Evolutionary conservation across 495 filamentous ascomycete species (phyloP).

Genomic region (Penicillium pulvis): DNA sequence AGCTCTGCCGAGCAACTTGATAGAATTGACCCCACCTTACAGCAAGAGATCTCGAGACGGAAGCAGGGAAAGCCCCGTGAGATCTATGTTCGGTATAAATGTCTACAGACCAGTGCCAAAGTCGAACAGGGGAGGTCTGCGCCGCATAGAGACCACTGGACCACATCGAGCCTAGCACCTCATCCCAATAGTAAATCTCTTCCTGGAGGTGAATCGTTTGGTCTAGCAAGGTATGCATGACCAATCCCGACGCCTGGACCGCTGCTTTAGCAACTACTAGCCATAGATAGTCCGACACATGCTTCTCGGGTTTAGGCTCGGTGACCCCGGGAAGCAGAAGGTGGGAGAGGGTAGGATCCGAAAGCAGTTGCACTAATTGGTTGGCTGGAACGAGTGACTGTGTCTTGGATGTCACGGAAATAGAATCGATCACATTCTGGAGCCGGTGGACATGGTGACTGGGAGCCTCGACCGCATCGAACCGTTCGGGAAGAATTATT

Average conservation of each 20-base stretch:
- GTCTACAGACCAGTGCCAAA: slow-evolving; percentile 67
- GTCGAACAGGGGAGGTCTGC: slow-evolving; percentile 74
- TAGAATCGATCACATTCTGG: slow-evolving; percentile 62
- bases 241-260: slow-evolving; percentile 76
- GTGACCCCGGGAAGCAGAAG: background rate
- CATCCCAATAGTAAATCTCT: slow-evolving; percentile 92
- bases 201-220: slow-evolving; percentile 79
- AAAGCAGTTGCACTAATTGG: slow-evolving; percentile 60
- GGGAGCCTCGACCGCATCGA: slow-evolving; percentile 24
- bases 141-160: slow-evolving; percentile 75
- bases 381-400: slow-evolving; percentile 51
- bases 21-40: slow-evolving; percentile 75
- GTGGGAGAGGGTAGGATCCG: slow-evolving; percentile 51
- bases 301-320: slow-evolving; percentile 25
- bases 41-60: slow-evolving; percentile 12
- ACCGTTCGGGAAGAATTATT: slow-evolving; percentile 19
- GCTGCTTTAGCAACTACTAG: slow-evolving; percentile 83
- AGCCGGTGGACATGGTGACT: slow-evolving; percentile 39
- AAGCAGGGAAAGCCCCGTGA: slow-evolving; percentile 22
- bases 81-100: slow-evolving; percentile 59
- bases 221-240: slow-evolving; percentile 71
- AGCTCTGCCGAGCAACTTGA: slow-evolving; percentile 69
- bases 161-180: slow-evolving; percentile 70
- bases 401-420: slow-evolving; percentile 67
- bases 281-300: slow-evolving; percentile 83